Percentiles rank a stretch among this genome's conserved stretches.
These are phyloP conservation scores for Claviceps citrina DNA, from an alignment of 2,329 filamentous ascomycete genomes.

Conservation along the genomic window DNA sequence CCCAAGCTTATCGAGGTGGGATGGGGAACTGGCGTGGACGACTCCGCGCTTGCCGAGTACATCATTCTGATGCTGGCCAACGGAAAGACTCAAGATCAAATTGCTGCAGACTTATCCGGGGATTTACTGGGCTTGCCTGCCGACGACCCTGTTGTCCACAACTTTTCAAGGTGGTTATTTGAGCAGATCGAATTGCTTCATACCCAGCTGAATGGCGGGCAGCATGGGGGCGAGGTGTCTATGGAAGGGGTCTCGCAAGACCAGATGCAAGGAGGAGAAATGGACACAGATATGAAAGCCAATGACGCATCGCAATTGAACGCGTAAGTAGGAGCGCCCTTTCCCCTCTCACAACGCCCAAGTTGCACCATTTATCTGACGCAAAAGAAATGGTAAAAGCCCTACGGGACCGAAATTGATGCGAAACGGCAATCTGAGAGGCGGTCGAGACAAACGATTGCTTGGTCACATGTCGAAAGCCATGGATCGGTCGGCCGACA, in stretches of 20 bases:
- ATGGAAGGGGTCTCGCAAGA: conserved; percentile 20
- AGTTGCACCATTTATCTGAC: not conserved
- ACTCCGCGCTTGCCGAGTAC: conserved; percentile 82
- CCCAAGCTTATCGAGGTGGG: conserved; percentile 85
- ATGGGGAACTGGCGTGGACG: conserved; percentile 66
- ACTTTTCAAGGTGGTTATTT: conserved; percentile 91
- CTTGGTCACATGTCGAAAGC: conserved; percentile 71
- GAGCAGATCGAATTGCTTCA: conserved; percentile 60
- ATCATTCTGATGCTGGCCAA: conserved; percentile 95
- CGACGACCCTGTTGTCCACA: conserved; percentile 66
- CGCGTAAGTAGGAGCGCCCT: conserved; percentile 34
- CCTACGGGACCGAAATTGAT: conserved; percentile 92
- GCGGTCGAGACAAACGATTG: conserved; percentile 62
- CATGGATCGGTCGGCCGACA: conserved; percentile 63
- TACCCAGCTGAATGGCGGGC: conserved; percentile 41
- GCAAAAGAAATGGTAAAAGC: conserved; percentile 36
- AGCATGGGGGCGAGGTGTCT: conserved; percentile 16
- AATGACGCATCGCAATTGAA: conserved; percentile 34
- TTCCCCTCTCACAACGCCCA: not conserved
- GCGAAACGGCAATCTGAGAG: conserved; percentile 51
- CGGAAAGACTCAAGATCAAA: conserved; percentile 81
- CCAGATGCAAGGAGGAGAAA: conserved; percentile 23
- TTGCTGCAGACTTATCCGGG: conserved; percentile 71
- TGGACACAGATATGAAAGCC: conserved; percentile 63
- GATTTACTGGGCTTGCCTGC: conserved; percentile 72